Conservation (phyloP, 352 stramenopile species). For the Globisporangium mamillatum region DNA sequence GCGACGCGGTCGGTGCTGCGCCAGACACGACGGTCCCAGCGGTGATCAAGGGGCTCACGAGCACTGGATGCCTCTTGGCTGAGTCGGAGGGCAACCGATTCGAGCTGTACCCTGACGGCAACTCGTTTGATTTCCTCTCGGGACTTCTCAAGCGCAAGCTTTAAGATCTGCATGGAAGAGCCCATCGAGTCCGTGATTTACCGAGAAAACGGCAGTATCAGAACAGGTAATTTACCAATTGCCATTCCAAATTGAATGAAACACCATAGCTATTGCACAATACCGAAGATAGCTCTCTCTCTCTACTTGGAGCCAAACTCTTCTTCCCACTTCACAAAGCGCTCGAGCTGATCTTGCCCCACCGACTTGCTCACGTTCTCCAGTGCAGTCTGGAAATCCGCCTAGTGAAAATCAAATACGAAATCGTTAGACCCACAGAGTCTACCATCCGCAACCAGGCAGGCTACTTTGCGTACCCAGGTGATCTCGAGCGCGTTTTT, state of each 20-base stretch:
- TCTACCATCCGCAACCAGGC: no score
- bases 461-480: slow-evolving; percentile 24
- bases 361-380: slow-evolving; percentile 85
- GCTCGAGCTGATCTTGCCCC: slow-evolving; percentile 65
- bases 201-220: neutral
- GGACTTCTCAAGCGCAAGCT: slow-evolving; percentile 86
- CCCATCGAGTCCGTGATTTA: neutral
- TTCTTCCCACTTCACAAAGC: slow-evolving; percentile 74
- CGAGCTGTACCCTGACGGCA: slow-evolving; percentile 88
- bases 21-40: slow-evolving; percentile 38
- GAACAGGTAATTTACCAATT: neutral
- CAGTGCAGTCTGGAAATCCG: slow-evolving; percentile 64
- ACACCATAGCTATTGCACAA: neutral
- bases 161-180: slow-evolving; percentile 20
- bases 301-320: slow-evolving; percentile 83
- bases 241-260: slow-evolving; percentile 1
- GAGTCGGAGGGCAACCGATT: slow-evolving; percentile 60
- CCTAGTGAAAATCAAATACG: slow-evolving; percentile 14
- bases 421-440: neutral
- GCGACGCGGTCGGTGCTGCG: slow-evolving; percentile 24
- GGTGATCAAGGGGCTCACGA: slow-evolving; percentile 77
- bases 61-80: slow-evolving; percentile 77
- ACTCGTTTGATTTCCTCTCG: slow-evolving; percentile 88
- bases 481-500: slow-evolving; percentile 58
- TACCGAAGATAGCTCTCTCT: neutral